These are phyloP conservation scores for Solanum chiquidenum DNA, from an alignment of 257 asterid species.

Conservation along the genomic window DNA sequence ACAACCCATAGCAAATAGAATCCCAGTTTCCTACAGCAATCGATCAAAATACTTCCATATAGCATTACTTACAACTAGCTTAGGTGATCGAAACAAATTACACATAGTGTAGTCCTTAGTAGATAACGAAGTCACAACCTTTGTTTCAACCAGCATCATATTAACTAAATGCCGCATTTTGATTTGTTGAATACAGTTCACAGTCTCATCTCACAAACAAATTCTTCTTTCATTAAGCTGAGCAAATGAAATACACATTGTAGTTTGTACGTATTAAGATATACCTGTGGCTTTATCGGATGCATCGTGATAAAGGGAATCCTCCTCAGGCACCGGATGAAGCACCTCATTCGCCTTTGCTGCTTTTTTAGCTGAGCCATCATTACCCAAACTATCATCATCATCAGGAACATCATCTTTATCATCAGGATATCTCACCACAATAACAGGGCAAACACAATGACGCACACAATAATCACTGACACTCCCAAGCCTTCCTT, in stretches of 20 bases:
- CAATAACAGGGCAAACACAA: slow-evolving; percentile 71
- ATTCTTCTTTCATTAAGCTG: not conserved
- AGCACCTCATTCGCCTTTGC: slow-evolving; percentile 14
- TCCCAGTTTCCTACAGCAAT: not conserved
- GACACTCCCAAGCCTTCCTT: slow-evolving; percentile 74
- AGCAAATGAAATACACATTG: not conserved
- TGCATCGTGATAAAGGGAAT: slow-evolving; percentile 44
- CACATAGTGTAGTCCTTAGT: not conserved
- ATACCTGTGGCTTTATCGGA: slow-evolving; percentile 46
- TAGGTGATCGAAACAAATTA: not conserved
- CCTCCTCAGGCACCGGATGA: slow-evolving; percentile 21
- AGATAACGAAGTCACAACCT: not conserved
- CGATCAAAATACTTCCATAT: not conserved
- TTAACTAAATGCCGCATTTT: not conserved
- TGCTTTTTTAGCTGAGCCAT: slow-evolving; percentile 18
- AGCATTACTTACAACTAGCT: not conserved
- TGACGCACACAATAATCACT: slow-evolving; percentile 75
- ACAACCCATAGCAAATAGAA: not conserved
- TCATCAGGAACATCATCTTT: slow-evolving; percentile 38
- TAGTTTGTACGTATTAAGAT: not conserved
- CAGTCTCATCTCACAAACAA: not conserved
- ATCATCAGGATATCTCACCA: slow-evolving; percentile 58
- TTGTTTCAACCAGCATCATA: not conserved
- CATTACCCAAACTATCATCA: not conserved
- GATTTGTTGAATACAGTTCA: not conserved